Conservation (phyloP, 2,329 filamentous ascomycete genomes). For the Paecilomyces fulvus region DNA sequence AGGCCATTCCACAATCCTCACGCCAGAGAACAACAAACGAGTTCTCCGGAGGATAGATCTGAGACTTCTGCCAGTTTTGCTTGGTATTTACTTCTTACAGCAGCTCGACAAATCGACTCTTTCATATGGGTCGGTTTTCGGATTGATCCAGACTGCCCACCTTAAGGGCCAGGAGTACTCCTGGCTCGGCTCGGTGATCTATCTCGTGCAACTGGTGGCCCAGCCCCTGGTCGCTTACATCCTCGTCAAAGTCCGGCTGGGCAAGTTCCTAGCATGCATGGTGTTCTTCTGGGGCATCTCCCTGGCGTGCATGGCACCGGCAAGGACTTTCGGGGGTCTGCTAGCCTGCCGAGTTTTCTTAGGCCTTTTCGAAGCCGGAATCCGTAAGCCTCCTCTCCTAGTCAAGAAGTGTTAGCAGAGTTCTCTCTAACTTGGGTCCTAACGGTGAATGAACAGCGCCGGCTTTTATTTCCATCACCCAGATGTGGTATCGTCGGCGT, state of each 20-base stretch:
- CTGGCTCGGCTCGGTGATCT: conserved; percentile 46
- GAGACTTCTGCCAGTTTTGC: conserved; percentile 45
- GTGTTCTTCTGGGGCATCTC: conserved; percentile 46
- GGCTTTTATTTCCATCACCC: conserved; percentile 44
- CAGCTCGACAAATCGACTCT: conserved; percentile 56
- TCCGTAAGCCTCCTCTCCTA: conserved; percentile 15
- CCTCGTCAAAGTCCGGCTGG: conserved; percentile 53
- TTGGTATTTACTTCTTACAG: conserved; percentile 56
- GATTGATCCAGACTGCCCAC: conserved; percentile 50
- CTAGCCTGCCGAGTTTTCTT: conserved; percentile 49
- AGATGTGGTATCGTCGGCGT: conserved; percentile 47
- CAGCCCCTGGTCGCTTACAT: conserved; percentile 46
- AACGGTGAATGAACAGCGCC: conserved; percentile 30
- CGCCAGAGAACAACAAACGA: conserved; percentile 44
- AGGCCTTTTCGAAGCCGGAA: conserved; percentile 47
- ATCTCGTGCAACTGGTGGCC: conserved; percentile 47
- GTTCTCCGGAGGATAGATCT: conserved; percentile 46
- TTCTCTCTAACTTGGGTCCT: neutral
- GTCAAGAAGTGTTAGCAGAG: neutral
- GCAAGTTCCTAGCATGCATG: conserved; percentile 49
- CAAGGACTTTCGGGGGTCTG: conserved; percentile 42
- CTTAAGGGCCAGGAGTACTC: conserved; percentile 49
- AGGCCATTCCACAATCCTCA: conserved; percentile 40
- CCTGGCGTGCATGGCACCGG: conserved; percentile 45
- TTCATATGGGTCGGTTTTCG: conserved; percentile 55